Evolutionary conservation across 495 filamentous ascomycete species (phyloP).

Genomic region (Neurospora hispaniola): DNA sequence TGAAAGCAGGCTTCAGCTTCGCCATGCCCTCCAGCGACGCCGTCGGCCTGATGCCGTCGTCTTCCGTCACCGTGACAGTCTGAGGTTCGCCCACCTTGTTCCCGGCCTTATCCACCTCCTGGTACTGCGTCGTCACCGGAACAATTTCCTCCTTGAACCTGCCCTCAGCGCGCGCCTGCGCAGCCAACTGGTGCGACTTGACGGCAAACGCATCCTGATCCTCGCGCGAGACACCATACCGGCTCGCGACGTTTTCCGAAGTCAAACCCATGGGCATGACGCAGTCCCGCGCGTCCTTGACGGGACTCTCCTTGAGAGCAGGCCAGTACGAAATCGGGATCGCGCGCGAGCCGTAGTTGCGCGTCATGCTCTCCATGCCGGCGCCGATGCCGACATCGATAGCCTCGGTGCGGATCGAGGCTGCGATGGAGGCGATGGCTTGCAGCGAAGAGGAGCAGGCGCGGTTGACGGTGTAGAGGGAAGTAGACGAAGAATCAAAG

Average conservation of each 20-base stretch:
- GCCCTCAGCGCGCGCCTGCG: conserved; percentile 54
- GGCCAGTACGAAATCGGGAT: conserved; percentile 78
- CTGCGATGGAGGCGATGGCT: conserved; percentile 58
- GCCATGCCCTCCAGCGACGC: conserved; percentile 59
- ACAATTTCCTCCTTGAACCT: conserved; percentile 72
- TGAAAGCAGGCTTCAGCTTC: conserved; percentile 78
- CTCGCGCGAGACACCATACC: conserved; percentile 60
- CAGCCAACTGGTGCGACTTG: conserved; percentile 59
- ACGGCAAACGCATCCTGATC: conserved; percentile 82
- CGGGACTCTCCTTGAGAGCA: conserved; percentile 49
- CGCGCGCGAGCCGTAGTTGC: conserved; percentile 73
- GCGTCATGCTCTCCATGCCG: conserved; percentile 90
- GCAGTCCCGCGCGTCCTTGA: conserved; percentile 68
- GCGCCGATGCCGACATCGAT: conserved; percentile 76
- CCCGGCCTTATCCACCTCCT: conserved; percentile 52
- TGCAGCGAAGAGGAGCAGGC: conserved; percentile 73
- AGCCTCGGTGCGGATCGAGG: conserved; percentile 58
- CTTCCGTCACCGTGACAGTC: conserved; percentile 49
- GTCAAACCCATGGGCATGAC: conserved; percentile 93
- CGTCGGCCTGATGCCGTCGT: conserved; percentile 70
- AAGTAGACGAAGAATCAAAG: conserved; percentile 51
- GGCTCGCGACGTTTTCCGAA: conserved; percentile 75
- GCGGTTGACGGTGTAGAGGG: conserved; percentile 77
- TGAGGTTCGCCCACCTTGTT: conserved; percentile 42
- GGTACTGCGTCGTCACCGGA: conserved; percentile 53